These are phyloP conservation scores for Bruguiera parviflora DNA, from an alignment of 345 rosid species.

Conservation along the genomic window DNA sequence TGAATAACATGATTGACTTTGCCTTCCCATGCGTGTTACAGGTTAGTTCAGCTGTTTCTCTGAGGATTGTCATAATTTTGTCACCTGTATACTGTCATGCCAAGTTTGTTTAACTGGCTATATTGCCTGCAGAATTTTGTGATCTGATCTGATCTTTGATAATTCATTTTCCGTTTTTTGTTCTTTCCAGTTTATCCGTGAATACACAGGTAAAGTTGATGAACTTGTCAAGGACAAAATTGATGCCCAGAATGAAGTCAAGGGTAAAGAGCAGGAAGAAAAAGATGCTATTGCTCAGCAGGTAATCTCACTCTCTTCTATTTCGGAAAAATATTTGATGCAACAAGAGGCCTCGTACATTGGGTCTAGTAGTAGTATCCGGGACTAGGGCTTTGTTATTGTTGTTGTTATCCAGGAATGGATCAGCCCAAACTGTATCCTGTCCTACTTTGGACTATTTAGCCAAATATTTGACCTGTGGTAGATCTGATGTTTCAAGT, in stretches of 20 bases:
- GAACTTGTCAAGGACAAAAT: conserved; percentile 74
- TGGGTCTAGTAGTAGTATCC: neutral
- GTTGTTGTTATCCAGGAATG: neutral
- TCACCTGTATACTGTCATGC: neutral
- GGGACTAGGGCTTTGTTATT: neutral
- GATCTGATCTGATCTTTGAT: neutral
- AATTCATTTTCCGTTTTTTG: neutral
- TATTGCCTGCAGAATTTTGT: neutral
- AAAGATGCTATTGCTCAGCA: conserved; percentile 80
- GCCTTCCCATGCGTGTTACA: conserved; percentile 64
- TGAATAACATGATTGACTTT: conserved; percentile 80
- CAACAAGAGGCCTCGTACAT: neutral
- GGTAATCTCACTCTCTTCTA: conserved; percentile 38
- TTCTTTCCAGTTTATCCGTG: conserved; percentile 59
- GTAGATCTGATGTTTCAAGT: neutral
- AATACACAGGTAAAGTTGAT: conserved; percentile 75
- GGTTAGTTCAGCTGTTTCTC: conserved; percentile 5
- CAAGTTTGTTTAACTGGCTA: neutral
- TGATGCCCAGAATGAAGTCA: conserved; percentile 60
- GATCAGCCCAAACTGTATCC: neutral
- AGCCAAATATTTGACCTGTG: neutral
- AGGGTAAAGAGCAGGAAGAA: conserved; percentile 70
- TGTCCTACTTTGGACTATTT: neutral
- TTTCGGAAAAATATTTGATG: neutral
- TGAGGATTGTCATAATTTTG: neutral